These are phyloP conservation scores for Puccinia hordei DNA, from an alignment of 1,284 basidiomycete genomes.

Conservation along the genomic window DNA sequence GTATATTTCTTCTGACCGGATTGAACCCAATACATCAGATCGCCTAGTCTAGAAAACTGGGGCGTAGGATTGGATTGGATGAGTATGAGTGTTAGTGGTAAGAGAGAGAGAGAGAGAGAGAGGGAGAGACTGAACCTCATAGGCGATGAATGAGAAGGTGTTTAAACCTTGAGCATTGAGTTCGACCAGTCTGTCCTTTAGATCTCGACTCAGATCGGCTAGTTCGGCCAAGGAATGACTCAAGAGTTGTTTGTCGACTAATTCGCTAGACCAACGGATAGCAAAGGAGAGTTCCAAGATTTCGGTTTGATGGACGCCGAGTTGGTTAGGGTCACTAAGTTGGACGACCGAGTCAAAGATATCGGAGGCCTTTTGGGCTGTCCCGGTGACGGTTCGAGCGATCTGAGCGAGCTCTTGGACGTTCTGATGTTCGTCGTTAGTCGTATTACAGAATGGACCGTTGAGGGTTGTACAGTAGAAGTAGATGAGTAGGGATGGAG, in stretches of 20 bases:
- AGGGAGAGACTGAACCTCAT: constrained; percentile 18
- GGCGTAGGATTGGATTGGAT: no score
- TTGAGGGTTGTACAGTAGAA: neutral
- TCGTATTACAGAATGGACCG: neutral
- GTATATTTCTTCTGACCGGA: constrained; percentile 32
- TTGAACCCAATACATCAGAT: constrained; percentile 53
- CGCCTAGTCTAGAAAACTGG: constrained; percentile 55
- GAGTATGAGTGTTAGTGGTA: neutral
- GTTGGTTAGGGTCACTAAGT: constrained; percentile 51
- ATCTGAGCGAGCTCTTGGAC: neutral
- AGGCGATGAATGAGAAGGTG: constrained; percentile 52
- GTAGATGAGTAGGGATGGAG: neutral
- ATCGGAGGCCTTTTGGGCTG: constrained; percentile 53
- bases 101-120: neutral
- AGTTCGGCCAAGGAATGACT: constrained; percentile 51
- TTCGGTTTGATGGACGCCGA: constrained; percentile 53
- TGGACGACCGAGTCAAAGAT: constrained; percentile 55
- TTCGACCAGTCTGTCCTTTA: constrained; percentile 55
- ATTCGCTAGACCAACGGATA: constrained; percentile 52
- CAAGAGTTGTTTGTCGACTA: constrained; percentile 53
- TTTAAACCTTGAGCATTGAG: constrained; percentile 52
- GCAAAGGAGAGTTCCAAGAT: constrained; percentile 55
- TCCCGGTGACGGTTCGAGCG: constrained; percentile 13
- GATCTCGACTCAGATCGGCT: constrained; percentile 53
- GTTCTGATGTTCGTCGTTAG: no score